phyloP scores from a whole-genome alignment of 2,329 filamentous ascomycete species.

The Rhytidhysteron rufulum region DNA sequence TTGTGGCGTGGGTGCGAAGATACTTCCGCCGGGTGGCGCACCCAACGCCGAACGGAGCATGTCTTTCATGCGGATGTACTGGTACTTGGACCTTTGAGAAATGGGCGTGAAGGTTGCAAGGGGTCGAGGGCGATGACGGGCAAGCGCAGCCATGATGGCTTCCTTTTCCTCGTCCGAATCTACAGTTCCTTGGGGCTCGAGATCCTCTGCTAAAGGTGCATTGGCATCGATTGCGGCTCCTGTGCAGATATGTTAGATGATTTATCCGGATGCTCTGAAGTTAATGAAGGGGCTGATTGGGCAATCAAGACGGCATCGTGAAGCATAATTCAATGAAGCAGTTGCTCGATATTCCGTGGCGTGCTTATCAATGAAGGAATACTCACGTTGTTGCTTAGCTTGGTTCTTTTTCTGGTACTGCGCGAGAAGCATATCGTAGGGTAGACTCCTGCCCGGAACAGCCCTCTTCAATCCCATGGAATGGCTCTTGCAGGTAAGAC shows the following conservation, averaged over 20 bases:
- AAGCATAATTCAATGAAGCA: too few relatives aligned
- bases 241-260: constrained; percentile 37
- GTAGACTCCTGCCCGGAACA: constrained; percentile 79
- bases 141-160: constrained; percentile 74
- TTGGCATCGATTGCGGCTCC: constrained; percentile 94
- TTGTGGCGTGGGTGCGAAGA: constrained; percentile 20
- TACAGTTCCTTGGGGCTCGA: constrained; percentile 66
- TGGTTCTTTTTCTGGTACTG: constrained; percentile 88
- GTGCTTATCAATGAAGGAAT: background rate
- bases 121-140: constrained; percentile 73
- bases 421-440: constrained; percentile 82
- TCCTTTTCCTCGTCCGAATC: constrained; percentile 95
- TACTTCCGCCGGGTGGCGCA: constrained; percentile 32
- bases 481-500: constrained; percentile 89
- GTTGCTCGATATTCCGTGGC: too few relatives aligned
- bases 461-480: constrained; percentile 92
- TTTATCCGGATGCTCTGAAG: too few relatives aligned
- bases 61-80: constrained; percentile 60
- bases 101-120: constrained; percentile 62
- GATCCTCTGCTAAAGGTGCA: constrained; percentile 81
- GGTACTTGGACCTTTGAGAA: constrained; percentile 52
- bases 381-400: constrained; percentile 90
- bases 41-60: constrained; percentile 59
- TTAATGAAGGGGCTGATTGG: too few relatives aligned
- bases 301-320: too few relatives aligned